Evolutionary conservation across 768 basidiomycete species (phyloP).

Genomic region (Mycena albidolilacea): DNA sequence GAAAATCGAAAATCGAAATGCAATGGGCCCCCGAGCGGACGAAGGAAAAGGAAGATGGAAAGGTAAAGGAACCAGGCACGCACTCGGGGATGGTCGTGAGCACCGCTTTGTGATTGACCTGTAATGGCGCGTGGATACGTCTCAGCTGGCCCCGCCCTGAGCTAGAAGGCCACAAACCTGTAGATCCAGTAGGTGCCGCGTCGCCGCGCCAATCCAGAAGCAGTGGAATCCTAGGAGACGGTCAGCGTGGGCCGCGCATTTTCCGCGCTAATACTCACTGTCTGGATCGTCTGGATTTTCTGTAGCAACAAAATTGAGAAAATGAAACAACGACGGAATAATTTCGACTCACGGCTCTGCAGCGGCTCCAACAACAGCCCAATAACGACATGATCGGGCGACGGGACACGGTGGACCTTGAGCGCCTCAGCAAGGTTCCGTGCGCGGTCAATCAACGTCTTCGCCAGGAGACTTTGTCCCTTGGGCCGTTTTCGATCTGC

Average conservation of each 20-base stretch:
- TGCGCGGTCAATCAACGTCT: constrained; percentile 83
- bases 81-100: constrained; percentile 78
- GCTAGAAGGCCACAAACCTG: constrained; percentile 62
- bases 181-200: constrained; percentile 84
- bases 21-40: not conserved
- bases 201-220: constrained; percentile 87
- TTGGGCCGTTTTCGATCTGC: constrained; percentile 81
- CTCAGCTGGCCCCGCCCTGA: constrained; percentile 4
- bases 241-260: constrained; percentile 28
- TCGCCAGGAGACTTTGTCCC: constrained; percentile 84
- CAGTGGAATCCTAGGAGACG: constrained; percentile 78
- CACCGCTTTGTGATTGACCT: constrained; percentile 91
- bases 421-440: constrained; percentile 89
- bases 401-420: constrained; percentile 88
- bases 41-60: not conserved
- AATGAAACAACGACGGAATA: not conserved
- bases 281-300: constrained; percentile 82
- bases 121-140: constrained; percentile 35
- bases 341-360: constrained; percentile 83
- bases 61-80: constrained; percentile 36
- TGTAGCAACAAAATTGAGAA: constrained; percentile 46
- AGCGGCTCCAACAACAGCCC: constrained; percentile 86
- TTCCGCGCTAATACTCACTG: constrained; percentile 61
- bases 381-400: constrained; percentile 86
- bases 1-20: not conserved